Conservation (phyloP, 2,329 filamentous ascomycete species). For the Colletotrichum sojae region DNA sequence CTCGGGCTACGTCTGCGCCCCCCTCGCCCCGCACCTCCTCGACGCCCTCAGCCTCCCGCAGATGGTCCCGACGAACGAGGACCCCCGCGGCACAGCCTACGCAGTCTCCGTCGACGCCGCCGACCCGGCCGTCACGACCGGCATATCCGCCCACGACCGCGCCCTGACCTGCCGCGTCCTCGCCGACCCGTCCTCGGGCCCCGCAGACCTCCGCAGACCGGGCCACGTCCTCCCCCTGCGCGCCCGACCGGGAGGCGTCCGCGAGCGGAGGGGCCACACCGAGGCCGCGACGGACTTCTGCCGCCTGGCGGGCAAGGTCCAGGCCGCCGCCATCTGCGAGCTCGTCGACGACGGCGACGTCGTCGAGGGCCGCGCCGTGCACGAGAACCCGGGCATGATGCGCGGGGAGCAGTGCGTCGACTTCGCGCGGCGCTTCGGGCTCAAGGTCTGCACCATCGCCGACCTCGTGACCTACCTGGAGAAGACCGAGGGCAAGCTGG, state of each 20-base stretch:
- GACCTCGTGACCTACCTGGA: slow-evolving; percentile 87
- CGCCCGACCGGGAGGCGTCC: slow-evolving; percentile 83
- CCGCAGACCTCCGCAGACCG: slow-evolving; percentile 80
- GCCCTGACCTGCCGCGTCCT: slow-evolving; percentile 85
- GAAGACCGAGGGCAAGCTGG: slow-evolving; percentile 76
- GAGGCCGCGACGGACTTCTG: slow-evolving; percentile 96
- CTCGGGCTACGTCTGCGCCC: slow-evolving; percentile 92
- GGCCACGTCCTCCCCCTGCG: slow-evolving; percentile 92
- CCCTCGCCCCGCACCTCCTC: slow-evolving; percentile 79
- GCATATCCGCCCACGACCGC: slow-evolving; percentile 91
- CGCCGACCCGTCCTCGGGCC: slow-evolving; percentile 73
- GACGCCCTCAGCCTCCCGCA: slow-evolving; percentile 83
- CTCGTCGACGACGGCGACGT: slow-evolving; percentile 88
- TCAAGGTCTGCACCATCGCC: slow-evolving; percentile 96
- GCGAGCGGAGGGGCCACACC: slow-evolving; percentile 87
- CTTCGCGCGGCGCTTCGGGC: slow-evolving; percentile 89
- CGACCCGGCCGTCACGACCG: slow-evolving; percentile 82
- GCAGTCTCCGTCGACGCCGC: slow-evolving; percentile 89
- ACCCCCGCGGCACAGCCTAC: slow-evolving; percentile 93
- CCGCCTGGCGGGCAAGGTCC: slow-evolving; percentile 81
- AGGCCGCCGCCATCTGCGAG: slow-evolving; percentile 90
- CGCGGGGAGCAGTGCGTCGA: slow-evolving; percentile 87
- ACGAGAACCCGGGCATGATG: slow-evolving; percentile 87
- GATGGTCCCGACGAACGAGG: slow-evolving; percentile 84
- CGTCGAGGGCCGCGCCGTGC: slow-evolving; percentile 76